Percentiles rank a stretch among this genome's conserved stretches.
Conservation (phyloP, 177 flowering plant species). For the Vitis hybrid region DNA sequence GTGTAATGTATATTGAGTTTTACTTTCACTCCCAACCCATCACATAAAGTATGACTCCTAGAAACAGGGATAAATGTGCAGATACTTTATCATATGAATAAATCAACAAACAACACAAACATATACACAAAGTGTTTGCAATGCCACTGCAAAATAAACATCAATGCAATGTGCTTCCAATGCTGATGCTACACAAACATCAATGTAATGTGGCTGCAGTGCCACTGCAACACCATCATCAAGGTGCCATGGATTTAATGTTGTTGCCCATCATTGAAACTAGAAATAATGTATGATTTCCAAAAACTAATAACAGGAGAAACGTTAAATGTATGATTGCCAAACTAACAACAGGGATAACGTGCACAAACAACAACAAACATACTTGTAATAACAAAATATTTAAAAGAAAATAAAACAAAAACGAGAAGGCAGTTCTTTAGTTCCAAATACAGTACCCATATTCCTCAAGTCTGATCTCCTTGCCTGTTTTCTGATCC, state of each 20-base stretch:
- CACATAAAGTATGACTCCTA: not conserved
- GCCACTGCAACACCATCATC: too few species aligned
- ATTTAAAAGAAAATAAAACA: not conserved
- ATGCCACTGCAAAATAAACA: too few species aligned
- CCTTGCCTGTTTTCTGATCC: constrained; percentile 43
- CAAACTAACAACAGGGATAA: too few species aligned
- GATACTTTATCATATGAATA: not conserved
- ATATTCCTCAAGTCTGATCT: constrained; percentile 43
- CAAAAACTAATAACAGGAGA: not conserved
- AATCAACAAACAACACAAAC: not conserved
- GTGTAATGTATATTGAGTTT: not conserved
- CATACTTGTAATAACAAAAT: not conserved
- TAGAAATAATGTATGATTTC: not conserved
- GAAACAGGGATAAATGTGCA: not conserved
- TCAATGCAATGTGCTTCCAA: too few species aligned
- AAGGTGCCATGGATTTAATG: not conserved
- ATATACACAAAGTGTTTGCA: too few species aligned
- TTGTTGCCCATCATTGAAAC: not conserved
- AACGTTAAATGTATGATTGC: not conserved
- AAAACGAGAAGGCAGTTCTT: not conserved
- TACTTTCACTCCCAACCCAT: not conserved
- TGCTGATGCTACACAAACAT: too few species aligned
- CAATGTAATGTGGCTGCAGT: too few species aligned
- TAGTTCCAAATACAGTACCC: constrained; percentile 21
- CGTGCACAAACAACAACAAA: not conserved